phyloP scores from a whole-genome alignment of 2,329 filamentous ascomycete species.

The Fusarium penzigii region DNA sequence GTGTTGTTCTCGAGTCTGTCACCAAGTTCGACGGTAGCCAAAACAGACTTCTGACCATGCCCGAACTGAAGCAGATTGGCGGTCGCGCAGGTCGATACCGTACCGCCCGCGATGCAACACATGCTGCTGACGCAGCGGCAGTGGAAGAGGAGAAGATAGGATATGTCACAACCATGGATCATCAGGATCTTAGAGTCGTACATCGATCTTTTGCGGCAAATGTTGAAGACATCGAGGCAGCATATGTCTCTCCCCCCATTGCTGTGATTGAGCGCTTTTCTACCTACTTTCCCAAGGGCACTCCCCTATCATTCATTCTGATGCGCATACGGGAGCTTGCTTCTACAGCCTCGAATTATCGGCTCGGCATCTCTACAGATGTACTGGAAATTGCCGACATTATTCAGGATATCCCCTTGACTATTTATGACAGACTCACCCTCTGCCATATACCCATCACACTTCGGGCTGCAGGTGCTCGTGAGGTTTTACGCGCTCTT shows the following conservation, averaged over 20 bases:
- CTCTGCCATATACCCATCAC: constrained; percentile 72
- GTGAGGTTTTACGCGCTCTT: constrained; percentile 59
- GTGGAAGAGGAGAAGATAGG: constrained; percentile 55
- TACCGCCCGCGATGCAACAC: constrained; percentile 49
- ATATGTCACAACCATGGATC: constrained; percentile 76
- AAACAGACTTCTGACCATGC: constrained; percentile 61
- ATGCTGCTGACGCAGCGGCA: constrained; percentile 1
- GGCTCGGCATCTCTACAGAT: constrained; percentile 60
- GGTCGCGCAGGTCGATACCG: constrained; percentile 88
- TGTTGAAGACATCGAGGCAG: constrained; percentile 66
- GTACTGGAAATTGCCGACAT: constrained; percentile 68
- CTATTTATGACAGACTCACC: constrained; percentile 71
- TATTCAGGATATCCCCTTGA: constrained; percentile 72
- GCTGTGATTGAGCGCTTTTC: constrained; percentile 74
- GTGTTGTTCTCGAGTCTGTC: constrained; percentile 81
- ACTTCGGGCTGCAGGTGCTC: constrained; percentile 50
- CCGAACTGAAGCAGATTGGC: constrained; percentile 92
- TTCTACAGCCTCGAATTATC: constrained; percentile 64
- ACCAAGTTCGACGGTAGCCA: constrained; percentile 68
- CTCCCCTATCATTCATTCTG: constrained; percentile 82
- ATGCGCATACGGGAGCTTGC: constrained; percentile 72
- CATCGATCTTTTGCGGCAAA: constrained; percentile 62
- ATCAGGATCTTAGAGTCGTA: constrained; percentile 66
- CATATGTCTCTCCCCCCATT: constrained; percentile 74
- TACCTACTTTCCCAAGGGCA: constrained; percentile 76